Percentiles rank a stretch among this genome's conserved stretches.
Evolutionary conservation across 2,329 filamentous ascomycete species (phyloP).

Genomic region (Talaromyces sp.): DNA sequence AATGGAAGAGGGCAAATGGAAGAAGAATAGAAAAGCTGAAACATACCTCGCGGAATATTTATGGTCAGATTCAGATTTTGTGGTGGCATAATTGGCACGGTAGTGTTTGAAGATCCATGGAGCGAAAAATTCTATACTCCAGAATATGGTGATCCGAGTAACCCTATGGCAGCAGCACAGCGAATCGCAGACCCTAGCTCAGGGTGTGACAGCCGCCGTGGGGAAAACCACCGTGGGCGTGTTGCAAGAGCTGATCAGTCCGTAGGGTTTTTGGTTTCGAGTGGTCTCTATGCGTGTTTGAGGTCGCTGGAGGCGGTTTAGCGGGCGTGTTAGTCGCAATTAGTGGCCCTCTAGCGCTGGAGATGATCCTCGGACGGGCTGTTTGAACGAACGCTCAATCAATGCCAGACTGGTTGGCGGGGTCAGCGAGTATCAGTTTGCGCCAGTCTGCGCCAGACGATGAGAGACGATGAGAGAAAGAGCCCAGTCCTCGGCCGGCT

Average conservation of each 20-base stretch:
- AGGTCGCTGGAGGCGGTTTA: slow-evolving; percentile 16
- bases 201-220: slow-evolving; percentile 15
- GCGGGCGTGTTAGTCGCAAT: background rate
- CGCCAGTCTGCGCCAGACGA: no score
- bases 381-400: slow-evolving; percentile 1
- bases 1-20: background rate
- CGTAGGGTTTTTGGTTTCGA: no score
- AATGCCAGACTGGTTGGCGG: slow-evolving; percentile 5
- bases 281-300: slow-evolving; percentile 14
- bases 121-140: background rate
- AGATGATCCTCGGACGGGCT: background rate
- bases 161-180: background rate
- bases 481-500: background rate
- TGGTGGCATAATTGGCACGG: slow-evolving; percentile 2
- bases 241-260: no score
- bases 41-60: slow-evolving; percentile 13
- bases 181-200: background rate
- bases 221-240: no score
- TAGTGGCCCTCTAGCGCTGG: background rate
- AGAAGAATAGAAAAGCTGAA: background rate
- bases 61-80: slow-evolving; percentile 14
- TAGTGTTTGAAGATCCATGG: slow-evolving; percentile 11
- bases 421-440: background rate
- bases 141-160: slow-evolving; percentile 2
- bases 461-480: background rate